Evolutionary conservation across 1,284 basidiomycete genomes (phyloP).

Genomic region (Trametes sp.): DNA sequence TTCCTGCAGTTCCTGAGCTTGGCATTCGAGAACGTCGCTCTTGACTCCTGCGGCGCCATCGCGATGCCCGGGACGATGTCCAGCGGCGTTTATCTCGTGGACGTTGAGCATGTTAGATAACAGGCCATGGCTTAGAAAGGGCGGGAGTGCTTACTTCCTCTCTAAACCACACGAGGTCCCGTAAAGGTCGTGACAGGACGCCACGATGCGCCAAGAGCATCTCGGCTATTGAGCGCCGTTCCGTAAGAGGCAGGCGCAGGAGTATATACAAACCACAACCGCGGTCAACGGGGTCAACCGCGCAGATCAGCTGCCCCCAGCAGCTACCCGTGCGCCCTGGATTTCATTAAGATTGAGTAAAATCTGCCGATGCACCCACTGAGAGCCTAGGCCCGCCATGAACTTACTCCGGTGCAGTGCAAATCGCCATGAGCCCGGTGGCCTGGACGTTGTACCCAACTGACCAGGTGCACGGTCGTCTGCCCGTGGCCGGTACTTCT

Average conservation of each 20-base stretch:
- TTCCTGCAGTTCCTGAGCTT: background rate
- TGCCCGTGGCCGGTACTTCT: background rate
- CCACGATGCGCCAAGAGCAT: conserved; percentile 20
- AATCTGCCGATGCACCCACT: background rate
- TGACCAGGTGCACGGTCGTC: background rate
- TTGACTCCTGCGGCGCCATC: background rate
- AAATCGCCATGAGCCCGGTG: background rate
- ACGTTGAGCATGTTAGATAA: too few relatives aligned
- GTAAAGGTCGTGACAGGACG: background rate
- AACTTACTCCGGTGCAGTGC: background rate
- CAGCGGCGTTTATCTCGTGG: background rate
- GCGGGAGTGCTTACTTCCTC: background rate
- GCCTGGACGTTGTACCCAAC: background rate
- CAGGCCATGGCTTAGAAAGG: background rate
- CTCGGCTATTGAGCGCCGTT: background rate
- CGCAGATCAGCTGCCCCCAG: background rate
- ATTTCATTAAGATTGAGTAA: background rate
- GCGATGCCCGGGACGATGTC: background rate
- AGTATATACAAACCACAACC: conserved; percentile 18
- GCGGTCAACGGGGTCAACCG: background rate
- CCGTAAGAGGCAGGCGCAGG: conserved; percentile 5
- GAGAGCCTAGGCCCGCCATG: background rate
- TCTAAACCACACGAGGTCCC: background rate
- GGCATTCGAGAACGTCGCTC: background rate
- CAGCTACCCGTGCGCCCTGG: background rate